These are phyloP conservation scores for Leptographium wingfieldii DNA, from an alignment of 2,329 filamentous ascomycete genomes.

Conservation along the genomic window DNA sequence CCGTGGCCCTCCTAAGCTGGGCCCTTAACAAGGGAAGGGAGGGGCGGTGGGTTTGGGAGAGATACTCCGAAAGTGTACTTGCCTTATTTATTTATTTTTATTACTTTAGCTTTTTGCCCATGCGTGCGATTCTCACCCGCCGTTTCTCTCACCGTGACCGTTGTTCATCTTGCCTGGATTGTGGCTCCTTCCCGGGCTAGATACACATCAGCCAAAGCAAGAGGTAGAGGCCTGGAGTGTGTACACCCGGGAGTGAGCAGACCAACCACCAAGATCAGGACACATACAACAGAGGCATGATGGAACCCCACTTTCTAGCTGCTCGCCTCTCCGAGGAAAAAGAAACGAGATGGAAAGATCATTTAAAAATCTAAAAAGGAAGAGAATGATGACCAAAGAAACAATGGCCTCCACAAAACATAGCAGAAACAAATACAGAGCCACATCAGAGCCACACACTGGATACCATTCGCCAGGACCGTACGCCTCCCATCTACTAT, in stretches of 20 bases:
- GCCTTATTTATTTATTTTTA: not conserved
- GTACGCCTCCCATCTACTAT: not conserved
- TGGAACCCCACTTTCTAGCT: not conserved
- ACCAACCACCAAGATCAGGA: not conserved
- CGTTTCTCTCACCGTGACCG: too few species aligned
- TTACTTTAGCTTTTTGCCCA: not conserved
- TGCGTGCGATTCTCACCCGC: not conserved
- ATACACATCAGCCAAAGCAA: not conserved
- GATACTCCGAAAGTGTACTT: not conserved
- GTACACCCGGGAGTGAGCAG: not conserved
- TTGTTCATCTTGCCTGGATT: not conserved
- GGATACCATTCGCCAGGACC: not conserved
- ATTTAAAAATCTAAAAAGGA: not conserved
- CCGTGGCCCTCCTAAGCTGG: not conserved
- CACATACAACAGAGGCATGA: not conserved
- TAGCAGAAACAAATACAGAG: not conserved
- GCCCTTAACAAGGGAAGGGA: too few species aligned
- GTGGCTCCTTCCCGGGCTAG: not conserved
- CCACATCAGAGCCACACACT: not conserved
- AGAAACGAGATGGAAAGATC: not conserved
- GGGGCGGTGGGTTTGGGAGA: too few species aligned
- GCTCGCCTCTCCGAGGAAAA: not conserved
- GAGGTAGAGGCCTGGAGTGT: not conserved
- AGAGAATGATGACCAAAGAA: not conserved
- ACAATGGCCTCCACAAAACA: not conserved